Conservation (phyloP, 2,329 filamentous ascomycete species). For the Penicillium sp. region DNA sequence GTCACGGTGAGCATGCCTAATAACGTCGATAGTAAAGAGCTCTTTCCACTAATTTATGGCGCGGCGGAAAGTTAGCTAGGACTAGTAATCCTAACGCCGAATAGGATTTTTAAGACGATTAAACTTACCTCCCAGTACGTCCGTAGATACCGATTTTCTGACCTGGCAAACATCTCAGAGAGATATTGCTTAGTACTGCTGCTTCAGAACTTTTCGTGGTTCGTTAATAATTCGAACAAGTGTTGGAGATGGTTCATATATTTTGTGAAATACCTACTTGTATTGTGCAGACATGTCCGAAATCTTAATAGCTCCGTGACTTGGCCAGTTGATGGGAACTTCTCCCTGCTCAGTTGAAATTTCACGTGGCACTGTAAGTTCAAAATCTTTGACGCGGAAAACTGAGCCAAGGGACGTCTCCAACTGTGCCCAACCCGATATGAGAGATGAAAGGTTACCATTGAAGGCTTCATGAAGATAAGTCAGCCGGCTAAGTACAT, state of each 20-base stretch:
- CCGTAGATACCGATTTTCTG: constrained; percentile 2
- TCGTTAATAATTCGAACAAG: too few relatives aligned
- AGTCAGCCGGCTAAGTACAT: neutral
- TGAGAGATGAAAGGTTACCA: neutral
- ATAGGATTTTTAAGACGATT: neutral
- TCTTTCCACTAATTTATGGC: neutral
- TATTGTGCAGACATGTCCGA: neutral
- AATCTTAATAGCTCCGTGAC: neutral
- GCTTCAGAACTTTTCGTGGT: neutral
- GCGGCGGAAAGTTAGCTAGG: neutral
- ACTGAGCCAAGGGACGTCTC: constrained; percentile 2
- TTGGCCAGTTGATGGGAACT: neutral
- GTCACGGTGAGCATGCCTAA: constrained; percentile 1
- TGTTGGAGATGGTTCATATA: too few relatives aligned
- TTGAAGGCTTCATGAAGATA: neutral
- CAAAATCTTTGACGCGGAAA: constrained; percentile 2
- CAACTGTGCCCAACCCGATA: neutral
- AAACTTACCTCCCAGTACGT: constrained; percentile 2
- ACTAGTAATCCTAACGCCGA: neutral
- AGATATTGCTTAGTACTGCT: neutral
- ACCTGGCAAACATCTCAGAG: neutral
- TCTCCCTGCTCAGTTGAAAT: neutral
- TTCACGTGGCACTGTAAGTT: neutral
- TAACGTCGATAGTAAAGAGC: neutral
- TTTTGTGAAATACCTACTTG: too few relatives aligned